A percentile compares a stretch with the other conserved stretches of the same genome.
These are phyloP conservation scores for Oxytropis ochrocephala DNA, from an alignment of 306 rosid species.

Conservation along the genomic window DNA sequence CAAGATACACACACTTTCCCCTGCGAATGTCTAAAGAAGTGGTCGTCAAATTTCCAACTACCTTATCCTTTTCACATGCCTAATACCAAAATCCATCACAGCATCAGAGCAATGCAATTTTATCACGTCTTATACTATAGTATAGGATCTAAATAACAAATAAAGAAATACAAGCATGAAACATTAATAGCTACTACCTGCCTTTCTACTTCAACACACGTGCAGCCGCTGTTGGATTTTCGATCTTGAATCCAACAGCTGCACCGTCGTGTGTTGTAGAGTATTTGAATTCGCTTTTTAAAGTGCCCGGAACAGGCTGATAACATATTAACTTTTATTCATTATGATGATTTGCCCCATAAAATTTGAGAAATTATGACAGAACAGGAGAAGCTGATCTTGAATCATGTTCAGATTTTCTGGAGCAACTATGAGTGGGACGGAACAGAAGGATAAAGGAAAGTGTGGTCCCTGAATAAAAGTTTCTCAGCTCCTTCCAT, in stretches of 20 bases:
- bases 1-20: background rate
- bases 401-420: slow-evolving; percentile 6
- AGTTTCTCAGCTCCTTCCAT: background rate
- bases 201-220: background rate
- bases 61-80: background rate
- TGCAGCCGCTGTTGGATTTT: too few species aligned
- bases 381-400: background rate
- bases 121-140: background rate
- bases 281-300: background rate
- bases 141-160: background rate
- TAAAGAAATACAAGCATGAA: background rate
- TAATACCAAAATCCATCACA: background rate
- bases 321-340: background rate
- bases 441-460: background rate
- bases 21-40: background rate
- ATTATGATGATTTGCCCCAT: background rate
- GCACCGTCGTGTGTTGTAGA: too few species aligned
- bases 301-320: background rate
- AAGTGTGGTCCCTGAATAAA: background rate
- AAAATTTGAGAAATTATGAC: background rate
- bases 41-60: background rate
- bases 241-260: too few species aligned
- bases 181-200: background rate
- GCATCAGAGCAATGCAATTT: background rate
- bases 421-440: background rate